Evolutionary conservation across 208 protist species (phyloP), one percentile per base, ranked within the genome.

Genomic region (Trypanosoma cruzi): DNA sequence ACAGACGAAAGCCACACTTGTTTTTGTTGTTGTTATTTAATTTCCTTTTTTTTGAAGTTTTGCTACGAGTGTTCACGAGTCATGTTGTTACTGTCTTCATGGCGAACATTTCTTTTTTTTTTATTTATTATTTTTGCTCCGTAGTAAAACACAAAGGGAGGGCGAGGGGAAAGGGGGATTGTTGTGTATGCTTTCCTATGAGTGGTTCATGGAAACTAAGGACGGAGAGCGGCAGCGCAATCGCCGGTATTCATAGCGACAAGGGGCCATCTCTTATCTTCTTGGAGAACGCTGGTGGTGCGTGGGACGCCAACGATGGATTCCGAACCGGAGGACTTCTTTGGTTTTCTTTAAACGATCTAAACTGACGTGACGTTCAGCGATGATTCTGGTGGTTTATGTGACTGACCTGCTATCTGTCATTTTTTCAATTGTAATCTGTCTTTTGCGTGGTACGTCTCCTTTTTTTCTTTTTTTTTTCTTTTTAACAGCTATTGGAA

Each of bases 311-410:
- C 22, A 57, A 34, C 40, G 54, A 67, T 20, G 50, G 40, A 0
- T 13, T 40, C 26, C n/a, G n/a, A 5, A 31, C 13, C 1, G 18
- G 46, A 57, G 55, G 14, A 34, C 52, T 80, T 81, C 50, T 89
- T 83, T 59, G 72, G 53, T 31, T 89, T n/a, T 89, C 40, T 55
- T 64, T 14, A 57, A 62, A 11, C 61, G 60, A 42, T 77, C 76
- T 1, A 68, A 71, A 28, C 65, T 79, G 32, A 81, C 67, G 57
- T 85, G 80, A 78, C 87, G 85, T 79, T 63, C 85, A 3, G 53
- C 48, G 14, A 66, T 57, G 4, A 79, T 85, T 31, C 46, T 85
- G 16, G 81, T 67, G 0, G 24, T 76, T 0, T 62, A 85, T 8
- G 72, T 50, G 13, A 57, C 50, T 60, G 67, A 54, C 32, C 55